Evolutionary conservation across 2,329 filamentous ascomycete genomes (phyloP).

Genomic region (Alternaria tenuissima): DNA sequence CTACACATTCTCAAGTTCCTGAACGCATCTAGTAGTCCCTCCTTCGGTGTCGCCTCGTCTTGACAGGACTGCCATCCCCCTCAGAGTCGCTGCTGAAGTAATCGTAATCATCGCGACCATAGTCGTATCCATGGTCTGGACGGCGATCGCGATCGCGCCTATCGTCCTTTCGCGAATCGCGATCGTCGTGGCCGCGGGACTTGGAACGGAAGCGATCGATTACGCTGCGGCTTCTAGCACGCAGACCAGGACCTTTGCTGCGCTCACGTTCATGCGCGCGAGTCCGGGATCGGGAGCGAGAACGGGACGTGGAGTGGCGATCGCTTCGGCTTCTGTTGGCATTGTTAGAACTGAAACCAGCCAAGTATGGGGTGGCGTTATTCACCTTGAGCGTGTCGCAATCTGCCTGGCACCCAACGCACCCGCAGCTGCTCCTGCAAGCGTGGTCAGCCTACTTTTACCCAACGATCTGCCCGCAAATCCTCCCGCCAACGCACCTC

Average conservation of each 20-base stretch:
- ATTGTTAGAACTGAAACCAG: slow-evolving; percentile 1
- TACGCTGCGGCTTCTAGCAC: slow-evolving; percentile 38
- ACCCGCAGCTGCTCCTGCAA: slow-evolving; percentile 49
- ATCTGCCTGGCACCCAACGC: slow-evolving; percentile 43
- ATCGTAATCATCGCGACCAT: slow-evolving; percentile 26
- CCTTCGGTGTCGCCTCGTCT: slow-evolving; percentile 20
- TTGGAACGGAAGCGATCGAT: slow-evolving; percentile 37
- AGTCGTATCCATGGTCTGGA: slow-evolving; percentile 28
- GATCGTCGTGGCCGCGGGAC: slow-evolving; percentile 29
- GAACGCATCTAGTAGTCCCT: slow-evolving; percentile 17
- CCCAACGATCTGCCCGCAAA: slow-evolving; percentile 44
- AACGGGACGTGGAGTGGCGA: slow-evolving; percentile 26
- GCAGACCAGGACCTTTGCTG: slow-evolving; percentile 24
- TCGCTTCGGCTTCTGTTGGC: slow-evolving; percentile 27
- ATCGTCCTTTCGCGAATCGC: slow-evolving; percentile 14
- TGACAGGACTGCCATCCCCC: slow-evolving; percentile 23
- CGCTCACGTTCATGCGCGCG: slow-evolving; percentile 23
- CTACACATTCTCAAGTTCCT: not conserved
- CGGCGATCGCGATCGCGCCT: slow-evolving; percentile 23
- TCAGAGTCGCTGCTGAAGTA: slow-evolving; percentile 27
- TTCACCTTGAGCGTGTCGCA: slow-evolving; percentile 27
- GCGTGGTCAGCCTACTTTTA: slow-evolving; percentile 47
- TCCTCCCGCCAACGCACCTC: slow-evolving; percentile 51
- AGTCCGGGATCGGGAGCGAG: slow-evolving; percentile 30
- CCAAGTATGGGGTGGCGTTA: not conserved